Evolutionary conservation across 129 eudicot species (phyloP), one percentile per base, ranked within the genome.

Genomic region (Sambucus nigra): DNA sequence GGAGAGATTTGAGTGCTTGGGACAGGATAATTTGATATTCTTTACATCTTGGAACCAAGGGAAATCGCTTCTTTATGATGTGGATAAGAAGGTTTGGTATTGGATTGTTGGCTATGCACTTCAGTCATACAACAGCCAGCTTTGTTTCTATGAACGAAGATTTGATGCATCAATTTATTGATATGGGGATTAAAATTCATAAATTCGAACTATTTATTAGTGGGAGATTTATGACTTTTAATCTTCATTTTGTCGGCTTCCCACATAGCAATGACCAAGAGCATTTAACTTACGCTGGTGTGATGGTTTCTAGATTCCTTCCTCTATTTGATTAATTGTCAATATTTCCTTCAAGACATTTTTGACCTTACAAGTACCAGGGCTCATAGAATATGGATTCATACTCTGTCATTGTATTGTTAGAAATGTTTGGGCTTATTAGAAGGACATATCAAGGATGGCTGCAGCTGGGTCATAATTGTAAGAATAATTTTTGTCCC

Each of bases 31-130:
- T 66, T 61, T 92, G 60, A 92, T 92, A 44, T 92, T 96, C 66
- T 92, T 92, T 71, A 92, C 99, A 31, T 92, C 99, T 70, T 92
- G 99, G 99, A 86, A 86, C 73, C 99, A 86, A 80, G 96, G 99
- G 15, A 92, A 74, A 73, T 86, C 94, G 27, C 82, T 92, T 64
- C 72, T 92, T 1, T 92, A 82, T 80, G 99, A 92, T 62, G 96
- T 92, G 44, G 94, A 92, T 55, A 92, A 82, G 57, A 92, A 92
- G 71, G 71, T 26, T 16, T 92, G 99, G 99, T 82, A 94, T 69
- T 92, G 99, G 99, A 86, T 92, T 58, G 87, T 94, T 46, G 99
- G 96, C 28, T 92, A 96, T 26, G 84, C 96, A 38, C 74, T 79
- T 55, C 99, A 92, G 65, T 80, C 96, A 17, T 82, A 74, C 72